Base-by-base conservation (phyloP, 2,329 filamentous ascomycete genomes). In the Aaosphaeria arxii region DNA sequence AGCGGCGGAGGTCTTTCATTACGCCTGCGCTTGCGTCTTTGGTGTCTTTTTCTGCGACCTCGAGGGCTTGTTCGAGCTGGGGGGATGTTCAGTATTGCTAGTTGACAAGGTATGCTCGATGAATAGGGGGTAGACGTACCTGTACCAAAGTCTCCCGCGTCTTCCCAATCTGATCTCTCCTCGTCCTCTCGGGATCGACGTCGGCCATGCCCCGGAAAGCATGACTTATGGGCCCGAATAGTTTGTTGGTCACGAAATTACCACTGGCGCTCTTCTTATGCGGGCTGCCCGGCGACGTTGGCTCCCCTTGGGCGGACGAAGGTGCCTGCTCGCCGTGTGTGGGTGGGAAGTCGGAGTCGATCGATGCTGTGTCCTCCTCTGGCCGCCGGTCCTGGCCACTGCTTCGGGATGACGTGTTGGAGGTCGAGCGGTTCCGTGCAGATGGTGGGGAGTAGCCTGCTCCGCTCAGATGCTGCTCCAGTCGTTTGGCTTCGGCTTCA, bases 131-230 rank as follows among this genome's bases (percentile, higher is more conserved):
- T 32, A 31, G 35, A 40, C 67, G 53, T 66, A 80, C 78, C 69
- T 84, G 78, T 11, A 76, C 81, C 53, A 99, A 84, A 49, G 85
- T 89, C 72, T 99, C 94, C 55, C 87, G 85, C 1, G 94, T 99
- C 78, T 96, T 97, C 36, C 92, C 91, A 58, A 99, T 96, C 54
- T 90, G 87, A 68, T 99, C 94, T 46, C 94, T 82, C 45, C 94
- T 81, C 40, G 91, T 96, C 54, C 91, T 81, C 73, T 99, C 94
- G 0, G 94, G 94, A 65, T 99, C 94, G 39, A 95, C 89, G 67
- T 99, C 94, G 1, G 94, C 92, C 61, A 97, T 92, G 4, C 94
- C 94, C 64, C 97, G 90, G 32, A 97, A 90, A 0, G 94, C 94
- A 72, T 99, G 92, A 47, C 89, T 95, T 53, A 99, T 87, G 7